These are phyloP conservation scores for Gossypium sturtianum DNA, from an alignment of 345 rosid genomes.

Conservation along the genomic window DNA sequence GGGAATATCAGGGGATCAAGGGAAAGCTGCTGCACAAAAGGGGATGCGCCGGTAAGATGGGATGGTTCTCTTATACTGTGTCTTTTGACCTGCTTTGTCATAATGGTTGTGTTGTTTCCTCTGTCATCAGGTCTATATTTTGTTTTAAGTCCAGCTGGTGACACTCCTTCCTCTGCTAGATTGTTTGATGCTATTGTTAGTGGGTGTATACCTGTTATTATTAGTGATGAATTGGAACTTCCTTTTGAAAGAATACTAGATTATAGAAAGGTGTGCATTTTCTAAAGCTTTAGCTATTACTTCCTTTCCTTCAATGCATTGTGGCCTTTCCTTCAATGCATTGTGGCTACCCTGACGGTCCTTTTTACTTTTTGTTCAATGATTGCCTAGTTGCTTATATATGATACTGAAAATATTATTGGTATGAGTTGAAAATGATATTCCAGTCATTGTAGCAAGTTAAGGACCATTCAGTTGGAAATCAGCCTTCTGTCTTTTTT, in stretches of 20 bases:
- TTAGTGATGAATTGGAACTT: conserved; percentile 87
- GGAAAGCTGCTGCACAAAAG: conserved; percentile 69
- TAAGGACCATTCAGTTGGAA: not conserved
- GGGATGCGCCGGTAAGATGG: conserved; percentile 79
- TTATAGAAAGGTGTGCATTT: conserved; percentile 58
- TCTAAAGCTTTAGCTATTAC: conserved; percentile 3
- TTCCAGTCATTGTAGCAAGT: not conserved
- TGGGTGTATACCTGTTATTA: conserved; percentile 90
- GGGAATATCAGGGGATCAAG: conserved; percentile 81
- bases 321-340: conserved; percentile 1
- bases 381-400: not conserved
- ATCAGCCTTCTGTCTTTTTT: not conserved
- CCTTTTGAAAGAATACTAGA: conserved; percentile 95
- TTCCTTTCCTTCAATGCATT: conserved; percentile 3
- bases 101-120: conserved; percentile 12
- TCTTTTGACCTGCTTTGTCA: not conserved
- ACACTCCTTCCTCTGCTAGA: conserved; percentile 96
- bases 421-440: not conserved
- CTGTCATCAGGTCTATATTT: conserved; percentile 57
- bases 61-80: not conserved
- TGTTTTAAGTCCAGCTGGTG: conserved; percentile 97
- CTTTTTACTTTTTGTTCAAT: conserved; percentile 9
- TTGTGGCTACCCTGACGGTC: not conserved
- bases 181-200: conserved; percentile 95
- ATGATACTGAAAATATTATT: not conserved